Evolutionary conservation across 495 filamentous ascomycete genomes (phyloP), one percentile per base, ranked within the genome.

Genomic region (Penicillium riverlandense): DNA sequence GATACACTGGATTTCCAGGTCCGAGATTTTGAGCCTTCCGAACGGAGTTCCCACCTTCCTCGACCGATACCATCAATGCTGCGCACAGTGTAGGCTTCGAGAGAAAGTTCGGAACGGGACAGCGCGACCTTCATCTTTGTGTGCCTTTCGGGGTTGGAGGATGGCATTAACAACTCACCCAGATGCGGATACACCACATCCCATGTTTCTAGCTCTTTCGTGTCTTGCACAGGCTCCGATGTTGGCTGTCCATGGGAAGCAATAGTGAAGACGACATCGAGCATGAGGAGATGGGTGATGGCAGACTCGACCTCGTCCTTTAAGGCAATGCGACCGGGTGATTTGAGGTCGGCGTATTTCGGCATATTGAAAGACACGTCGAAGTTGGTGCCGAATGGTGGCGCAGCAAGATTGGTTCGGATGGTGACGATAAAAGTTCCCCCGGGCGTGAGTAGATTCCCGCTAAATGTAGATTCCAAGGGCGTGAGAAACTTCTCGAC

Each of bases 301-400:
- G 62, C 58, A 4, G 53, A 50, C 14, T 67, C 62, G 1, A 62
- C 70, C 35, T 73, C 70, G 4, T 62, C 57, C 35, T 52, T 64
- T 12, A 69, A 41, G 1, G 53, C 58, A 29, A 73, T 52, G 8
- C 53, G 61, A 11, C 54, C 61, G 0, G 67, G 69, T 0, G 69
- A 64, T 41, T 67, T 63, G 29, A 64, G 49, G 31, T 66, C 61
- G 2, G 61, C 53, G 33, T 58, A 54, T 1, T 58, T 44, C 0
- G 69, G 62, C 36, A 69, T 39, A 35, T 57, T 47, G 40, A 72
- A 62, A 4, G 64, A 67, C 31, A 80, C 47, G 13, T 69, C 63
- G 41, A 67, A 78, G 41, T 66, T 60, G 6, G 74, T 76, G 29
- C 76, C 71, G 22, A 68, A 61, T 1, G 62, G 63, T 8, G 74